Conservation (phyloP, 805 yeast species). For the Starmerella gropengiesseri region DNA sequence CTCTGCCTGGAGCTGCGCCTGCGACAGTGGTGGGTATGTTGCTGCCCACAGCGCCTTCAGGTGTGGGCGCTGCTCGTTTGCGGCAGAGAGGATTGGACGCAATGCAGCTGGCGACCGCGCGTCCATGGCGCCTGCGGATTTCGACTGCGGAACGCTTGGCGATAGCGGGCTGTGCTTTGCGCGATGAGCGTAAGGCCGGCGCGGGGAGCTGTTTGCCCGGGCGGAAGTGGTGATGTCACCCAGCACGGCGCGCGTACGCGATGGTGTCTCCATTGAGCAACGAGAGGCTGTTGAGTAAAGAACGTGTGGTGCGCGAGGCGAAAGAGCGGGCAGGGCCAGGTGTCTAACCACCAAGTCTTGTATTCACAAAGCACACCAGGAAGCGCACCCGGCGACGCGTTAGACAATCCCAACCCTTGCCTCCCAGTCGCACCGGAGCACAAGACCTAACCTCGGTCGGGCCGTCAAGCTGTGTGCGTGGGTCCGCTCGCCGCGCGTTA, state of each 20-base stretch:
- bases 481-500: no score
- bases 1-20: neutral
- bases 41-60: conserved; percentile 9
- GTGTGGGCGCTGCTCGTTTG: conserved; percentile 3
- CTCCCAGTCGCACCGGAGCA: no score
- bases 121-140: conserved; percentile 4
- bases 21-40: neutral
- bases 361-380: no score
- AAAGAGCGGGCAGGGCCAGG: no score
- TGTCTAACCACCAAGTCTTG: no score
- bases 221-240: conserved; percentile 13
- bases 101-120: no score
- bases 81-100: conserved; percentile 1
- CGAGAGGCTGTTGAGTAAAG: no score
- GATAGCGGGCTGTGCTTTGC: conserved; percentile 13
- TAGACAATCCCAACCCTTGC: no score
- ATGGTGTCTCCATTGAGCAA: conserved; percentile 3
- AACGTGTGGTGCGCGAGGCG: no score
- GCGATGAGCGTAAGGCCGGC: neutral
- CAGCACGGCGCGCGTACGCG: conserved; percentile 6
- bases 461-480: no score
- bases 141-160: conserved; percentile 6
- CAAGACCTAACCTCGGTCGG: no score
- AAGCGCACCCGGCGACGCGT: no score
- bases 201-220: conserved; percentile 1